Percentiles rank a stretch among this genome's conserved stretches.
phyloP scores from a whole-genome alignment of 2,329 filamentous ascomycete species.

The Phialophora expanda region DNA sequence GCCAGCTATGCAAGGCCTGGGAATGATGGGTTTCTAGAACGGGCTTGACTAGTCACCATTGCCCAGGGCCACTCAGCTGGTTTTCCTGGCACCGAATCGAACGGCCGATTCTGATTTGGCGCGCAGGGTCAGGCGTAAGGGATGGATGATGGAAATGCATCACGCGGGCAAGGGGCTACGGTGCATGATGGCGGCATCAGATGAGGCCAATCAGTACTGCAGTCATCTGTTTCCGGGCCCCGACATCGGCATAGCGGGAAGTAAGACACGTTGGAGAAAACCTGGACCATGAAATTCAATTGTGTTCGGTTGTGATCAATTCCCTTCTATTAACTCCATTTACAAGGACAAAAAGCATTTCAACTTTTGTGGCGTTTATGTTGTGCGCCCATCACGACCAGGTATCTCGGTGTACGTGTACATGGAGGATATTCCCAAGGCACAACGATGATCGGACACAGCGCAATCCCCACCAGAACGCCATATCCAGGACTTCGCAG shows the following conservation, averaged over 20 bases:
- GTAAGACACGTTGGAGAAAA: neutral
- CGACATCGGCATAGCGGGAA: neutral
- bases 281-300: neutral
- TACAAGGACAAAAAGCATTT: constrained; percentile 4
- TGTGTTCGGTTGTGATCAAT: neutral
- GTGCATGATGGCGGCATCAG: neutral
- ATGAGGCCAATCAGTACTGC: constrained; percentile 7
- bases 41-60: constrained; percentile 5
- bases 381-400: constrained; percentile 5
- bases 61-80: constrained; percentile 12
- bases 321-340: neutral
- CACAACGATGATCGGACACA: constrained; percentile 3
- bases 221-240: constrained; percentile 1
- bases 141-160: constrained; percentile 4
- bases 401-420: neutral
- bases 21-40: constrained; percentile 13
- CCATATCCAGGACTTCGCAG: constrained; percentile 12
- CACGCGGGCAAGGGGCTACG: constrained; percentile 9
- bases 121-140: neutral
- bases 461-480: constrained; percentile 2
- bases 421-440: neutral
- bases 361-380: constrained; percentile 27
- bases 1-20: constrained; percentile 12
- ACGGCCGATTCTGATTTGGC: constrained; percentile 17
- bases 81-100: constrained; percentile 10